These are phyloP conservation scores for Tulasnella sp. DNA, from an alignment of 768 basidiomycete genomes.

Conservation along the genomic window DNA sequence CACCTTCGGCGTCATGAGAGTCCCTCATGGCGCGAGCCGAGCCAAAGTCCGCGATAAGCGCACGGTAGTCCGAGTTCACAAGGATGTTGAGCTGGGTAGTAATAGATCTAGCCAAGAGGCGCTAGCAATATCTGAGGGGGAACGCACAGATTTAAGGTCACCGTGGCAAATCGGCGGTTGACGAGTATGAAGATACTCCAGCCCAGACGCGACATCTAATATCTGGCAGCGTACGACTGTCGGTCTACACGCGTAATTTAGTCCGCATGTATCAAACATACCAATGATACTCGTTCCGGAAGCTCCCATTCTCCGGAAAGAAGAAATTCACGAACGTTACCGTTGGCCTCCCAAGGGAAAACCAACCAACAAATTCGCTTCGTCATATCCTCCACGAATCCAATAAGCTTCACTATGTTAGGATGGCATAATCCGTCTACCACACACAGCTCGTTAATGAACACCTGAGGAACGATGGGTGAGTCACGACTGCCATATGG, in stretches of 20 bases:
- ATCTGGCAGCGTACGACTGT: neutral
- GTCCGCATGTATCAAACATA: neutral
- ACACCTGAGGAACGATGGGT: neutral
- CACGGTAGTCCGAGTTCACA: neutral
- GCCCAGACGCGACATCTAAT: neutral
- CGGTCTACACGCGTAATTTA: neutral
- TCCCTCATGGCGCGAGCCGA: neutral
- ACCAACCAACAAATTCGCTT: neutral
- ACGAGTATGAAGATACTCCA: slow-evolving; percentile 7
- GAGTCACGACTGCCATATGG: neutral
- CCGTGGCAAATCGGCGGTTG: neutral
- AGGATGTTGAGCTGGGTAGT: slow-evolving; percentile 2
- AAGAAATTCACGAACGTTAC: neutral
- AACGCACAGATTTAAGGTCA: slow-evolving; percentile 2
- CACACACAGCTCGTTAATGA: neutral
- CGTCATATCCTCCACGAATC: neutral
- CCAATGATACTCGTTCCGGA: neutral
- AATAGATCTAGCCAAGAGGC: neutral
- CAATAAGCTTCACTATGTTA: neutral
- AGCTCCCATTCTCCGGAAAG: neutral
- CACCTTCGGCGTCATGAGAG: neutral
- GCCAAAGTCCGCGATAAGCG: neutral
- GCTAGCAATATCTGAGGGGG: neutral
- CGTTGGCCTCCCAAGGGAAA: neutral
- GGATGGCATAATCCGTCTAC: neutral